Base-by-base conservation (phyloP, 148 eudicot species). In the Rhododendron williamsianum region DNA sequence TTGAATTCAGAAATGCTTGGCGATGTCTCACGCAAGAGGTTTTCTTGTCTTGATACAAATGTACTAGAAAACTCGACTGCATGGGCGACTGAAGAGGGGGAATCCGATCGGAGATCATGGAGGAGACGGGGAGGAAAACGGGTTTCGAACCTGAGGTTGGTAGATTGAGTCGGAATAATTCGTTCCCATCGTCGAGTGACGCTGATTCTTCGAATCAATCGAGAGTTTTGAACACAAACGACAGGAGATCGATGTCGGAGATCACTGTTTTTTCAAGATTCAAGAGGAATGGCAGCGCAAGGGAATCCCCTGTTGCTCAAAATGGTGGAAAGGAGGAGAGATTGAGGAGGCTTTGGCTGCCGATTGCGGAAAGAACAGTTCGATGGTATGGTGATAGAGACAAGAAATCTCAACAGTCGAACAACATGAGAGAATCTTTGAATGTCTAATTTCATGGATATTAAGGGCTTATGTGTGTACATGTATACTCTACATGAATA, bases 321-420 rank as follows among this genome's bases (percentile, higher is more conserved):
- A 67, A 11, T 27, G 76, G 38, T 4, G 72, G 33, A 7, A 65
- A 65, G 72, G 72, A 65, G 30, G 72, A 63, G 7, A 71, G 38
- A 30, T 13, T 71, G 76, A 71, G 33, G 76, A 71, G 21, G 76
- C 7, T 30, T 30, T 71, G 41, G 76, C 9, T 4, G 76, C 38
- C 76, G 38, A 71, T 33, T 71, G 38, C 35, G 41, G 41, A 13
- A 13, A 33, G 76, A 71, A 33, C 41, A 15, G 89, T 84, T 76
- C 69, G 89, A 87, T 93, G 98, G 96, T 94, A 91, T 91, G 97
- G 91, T 10, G 90, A 89, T 79, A 91, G 92, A 92, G 97, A 93
- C 77, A 89, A 81, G 65, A 76, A 56, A 38, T 54, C 85, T 23
- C 87, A 81, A 23, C 56, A 74, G n/a, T 35, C 79, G 2, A 4